Evolutionary conservation across 2,329 filamentous ascomycete genomes (phyloP).

Genomic region (Neurospora sp.): DNA sequence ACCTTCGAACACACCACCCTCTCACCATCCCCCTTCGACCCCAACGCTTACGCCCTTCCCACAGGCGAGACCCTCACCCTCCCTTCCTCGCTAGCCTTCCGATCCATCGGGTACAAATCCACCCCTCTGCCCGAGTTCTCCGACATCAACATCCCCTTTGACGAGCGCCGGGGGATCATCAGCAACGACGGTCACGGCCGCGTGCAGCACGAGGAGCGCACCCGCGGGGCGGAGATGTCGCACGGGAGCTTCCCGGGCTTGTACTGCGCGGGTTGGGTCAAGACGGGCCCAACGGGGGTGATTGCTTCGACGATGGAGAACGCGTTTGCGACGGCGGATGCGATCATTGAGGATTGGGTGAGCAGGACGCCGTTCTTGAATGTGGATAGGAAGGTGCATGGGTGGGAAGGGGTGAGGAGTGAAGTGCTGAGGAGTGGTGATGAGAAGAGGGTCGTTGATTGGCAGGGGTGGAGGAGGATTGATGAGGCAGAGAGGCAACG

Average conservation of each 20-base stretch:
- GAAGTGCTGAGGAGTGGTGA: constrained; percentile 39
- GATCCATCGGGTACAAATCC: constrained; percentile 92
- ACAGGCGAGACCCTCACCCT: constrained; percentile 44
- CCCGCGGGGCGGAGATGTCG: constrained; percentile 24
- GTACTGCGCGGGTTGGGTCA: constrained; percentile 96
- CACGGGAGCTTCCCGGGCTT: constrained; percentile 52
- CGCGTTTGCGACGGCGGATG: constrained; percentile 80
- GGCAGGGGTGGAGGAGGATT: constrained; percentile 78
- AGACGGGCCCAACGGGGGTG: constrained; percentile 85
- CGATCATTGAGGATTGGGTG: constrained; percentile 69
- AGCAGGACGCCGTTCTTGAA: constrained; percentile 30
- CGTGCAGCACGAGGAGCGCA: constrained; percentile 36
- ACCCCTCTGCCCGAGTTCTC: constrained; percentile 64
- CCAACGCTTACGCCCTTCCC: constrained; percentile 34
- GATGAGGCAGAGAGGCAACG: constrained; percentile 64
- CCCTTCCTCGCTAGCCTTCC: constrained; percentile 65
- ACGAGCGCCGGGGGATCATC: constrained; percentile 63
- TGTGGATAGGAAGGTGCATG: constrained; percentile 26
- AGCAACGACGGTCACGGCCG: constrained; percentile 74
- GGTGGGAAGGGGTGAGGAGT: constrained; percentile 67
- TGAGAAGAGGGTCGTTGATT: constrained; percentile 53
- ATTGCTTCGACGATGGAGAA: constrained; percentile 96
- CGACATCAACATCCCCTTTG: constrained; percentile 68
- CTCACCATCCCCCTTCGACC: constrained; percentile 40
- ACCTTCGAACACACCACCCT: constrained; percentile 56